Evolutionary conservation across 148 eudicot species (phyloP).

Genomic region (Chenopodium suecicum): DNA sequence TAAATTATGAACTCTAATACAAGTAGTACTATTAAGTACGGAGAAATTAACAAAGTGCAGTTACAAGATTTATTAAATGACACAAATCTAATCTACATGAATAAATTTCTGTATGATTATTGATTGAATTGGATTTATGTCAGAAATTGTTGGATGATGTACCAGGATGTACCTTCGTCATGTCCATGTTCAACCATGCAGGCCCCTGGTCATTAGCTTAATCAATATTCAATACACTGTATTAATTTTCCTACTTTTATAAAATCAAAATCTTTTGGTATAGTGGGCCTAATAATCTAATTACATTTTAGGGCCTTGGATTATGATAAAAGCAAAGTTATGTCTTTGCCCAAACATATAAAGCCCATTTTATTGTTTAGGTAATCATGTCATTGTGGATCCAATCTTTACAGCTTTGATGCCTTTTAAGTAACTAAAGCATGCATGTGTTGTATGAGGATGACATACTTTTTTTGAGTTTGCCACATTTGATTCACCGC

Average conservation of each 20-base stretch:
- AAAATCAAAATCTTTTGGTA: not conserved
- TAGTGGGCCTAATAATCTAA: not conserved
- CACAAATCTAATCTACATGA: not conserved
- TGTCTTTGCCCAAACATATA: not conserved
- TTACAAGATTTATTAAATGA: not conserved
- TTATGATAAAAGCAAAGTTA: not conserved
- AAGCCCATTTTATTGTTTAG: not conserved
- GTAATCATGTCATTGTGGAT: too few species aligned
- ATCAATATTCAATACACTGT: not conserved
- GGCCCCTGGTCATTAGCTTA: not conserved
- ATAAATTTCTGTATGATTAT: not conserved
- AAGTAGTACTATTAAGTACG: too few species aligned
- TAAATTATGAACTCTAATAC: too few species aligned
- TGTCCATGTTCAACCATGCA: conserved; percentile 7
- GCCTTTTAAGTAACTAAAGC: too few species aligned
- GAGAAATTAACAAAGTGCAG: too few species aligned
- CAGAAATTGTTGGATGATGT: not conserved
- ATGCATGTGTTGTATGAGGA: too few species aligned
- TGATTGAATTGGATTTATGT: not conserved
- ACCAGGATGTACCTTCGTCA: conserved; percentile 1
- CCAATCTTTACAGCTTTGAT: too few species aligned
- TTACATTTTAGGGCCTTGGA: not conserved
- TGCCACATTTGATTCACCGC: too few species aligned
- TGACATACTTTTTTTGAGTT: too few species aligned
- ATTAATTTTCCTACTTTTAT: not conserved